Evolutionary conservation across 257 asterid genomes (phyloP).

Genomic region (Fraxinus americana): DNA sequence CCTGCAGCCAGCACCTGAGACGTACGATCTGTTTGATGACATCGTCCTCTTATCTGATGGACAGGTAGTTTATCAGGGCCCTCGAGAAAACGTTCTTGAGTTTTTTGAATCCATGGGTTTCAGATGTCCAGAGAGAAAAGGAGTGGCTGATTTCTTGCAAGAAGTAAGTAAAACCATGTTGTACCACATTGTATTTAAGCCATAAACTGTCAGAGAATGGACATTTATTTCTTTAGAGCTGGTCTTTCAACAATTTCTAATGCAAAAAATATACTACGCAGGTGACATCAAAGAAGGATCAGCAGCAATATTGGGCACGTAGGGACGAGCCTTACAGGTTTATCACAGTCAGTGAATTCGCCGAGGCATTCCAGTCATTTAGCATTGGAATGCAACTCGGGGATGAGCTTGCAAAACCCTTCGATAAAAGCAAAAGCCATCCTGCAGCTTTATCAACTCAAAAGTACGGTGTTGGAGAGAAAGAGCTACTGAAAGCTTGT

Average conservation of each 20-base stretch:
- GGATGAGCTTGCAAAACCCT: constrained; percentile 59
- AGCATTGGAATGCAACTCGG: constrained; percentile 36
- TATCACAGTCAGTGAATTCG: constrained; percentile 43
- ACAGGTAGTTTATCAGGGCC: constrained; percentile 41
- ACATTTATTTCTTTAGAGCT: not conserved
- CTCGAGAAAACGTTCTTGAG: constrained; percentile 38
- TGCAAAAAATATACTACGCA: constrained; percentile 16
- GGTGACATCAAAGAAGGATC: constrained; percentile 62
- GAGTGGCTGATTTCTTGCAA: constrained; percentile 52
- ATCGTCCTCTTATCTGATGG: constrained; percentile 48
- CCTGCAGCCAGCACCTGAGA: constrained; percentile 54
- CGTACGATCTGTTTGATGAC: constrained; percentile 48
- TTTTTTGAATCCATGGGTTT: constrained; percentile 51
- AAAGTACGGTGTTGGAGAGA: constrained; percentile 54
- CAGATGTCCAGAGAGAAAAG: constrained; percentile 51
- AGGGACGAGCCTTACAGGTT: constrained; percentile 43
- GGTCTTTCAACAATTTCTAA: constrained; percentile 14
- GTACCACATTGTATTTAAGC: not conserved
- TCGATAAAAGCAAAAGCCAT: constrained; percentile 65
- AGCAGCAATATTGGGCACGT: constrained; percentile 50
- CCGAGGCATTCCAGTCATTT: constrained; percentile 46
- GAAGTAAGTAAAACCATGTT: constrained; percentile 33
- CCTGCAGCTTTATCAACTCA: constrained; percentile 71
- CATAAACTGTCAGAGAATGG: not conserved
- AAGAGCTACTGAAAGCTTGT: constrained; percentile 60